phyloP scores from a whole-genome alignment of 1,139 yeast species.

The Blastobotrys elegans region DNA sequence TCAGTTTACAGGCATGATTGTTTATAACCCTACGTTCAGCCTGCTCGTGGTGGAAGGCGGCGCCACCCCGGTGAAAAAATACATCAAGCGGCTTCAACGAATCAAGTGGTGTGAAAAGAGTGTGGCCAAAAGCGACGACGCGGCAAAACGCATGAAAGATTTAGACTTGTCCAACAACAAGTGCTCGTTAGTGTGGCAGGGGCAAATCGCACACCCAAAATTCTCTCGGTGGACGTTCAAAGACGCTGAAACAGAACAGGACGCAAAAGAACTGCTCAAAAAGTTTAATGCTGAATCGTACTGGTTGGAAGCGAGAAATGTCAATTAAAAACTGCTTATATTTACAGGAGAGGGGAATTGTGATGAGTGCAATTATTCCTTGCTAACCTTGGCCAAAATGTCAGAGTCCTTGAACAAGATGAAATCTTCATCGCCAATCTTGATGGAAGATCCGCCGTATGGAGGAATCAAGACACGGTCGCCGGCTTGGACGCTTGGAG shows the following conservation, averaged over 20 bases:
- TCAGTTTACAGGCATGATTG: conserved; percentile 56
- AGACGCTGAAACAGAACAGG: conserved; percentile 48
- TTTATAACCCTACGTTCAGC: conserved; percentile 44
- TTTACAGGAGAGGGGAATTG: not conserved
- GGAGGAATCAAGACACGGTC: conserved; percentile 92
- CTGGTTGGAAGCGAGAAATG: conserved; percentile 40
- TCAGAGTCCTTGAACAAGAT: conserved; percentile 73
- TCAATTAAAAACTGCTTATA: not conserved
- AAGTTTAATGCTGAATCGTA: conserved; percentile 53
- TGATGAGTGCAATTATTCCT: conserved; percentile 24
- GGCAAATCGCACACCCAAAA: conserved; percentile 50
- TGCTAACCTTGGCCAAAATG: conserved; percentile 81
- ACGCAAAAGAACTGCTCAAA: conserved; percentile 46
- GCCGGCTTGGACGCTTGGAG: conserved; percentile 75
- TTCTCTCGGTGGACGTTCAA: conserved; percentile 62
- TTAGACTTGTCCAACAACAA: conserved; percentile 44
- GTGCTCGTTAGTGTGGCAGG: conserved; percentile 70
- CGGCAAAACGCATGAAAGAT: conserved; percentile 21
- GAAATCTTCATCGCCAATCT: conserved; percentile 64
- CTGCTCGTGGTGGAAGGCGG: conserved; percentile 74
- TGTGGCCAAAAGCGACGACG: conserved; percentile 18
- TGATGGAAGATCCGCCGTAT: conserved; percentile 82
- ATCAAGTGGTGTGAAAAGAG: conserved; percentile 63
- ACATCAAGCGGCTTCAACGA: conserved; percentile 58
- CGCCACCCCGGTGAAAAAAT: conserved; percentile 53